Conservation (phyloP, 768 basidiomycete genomes). For the Phaeolepiota aurea region DNA sequence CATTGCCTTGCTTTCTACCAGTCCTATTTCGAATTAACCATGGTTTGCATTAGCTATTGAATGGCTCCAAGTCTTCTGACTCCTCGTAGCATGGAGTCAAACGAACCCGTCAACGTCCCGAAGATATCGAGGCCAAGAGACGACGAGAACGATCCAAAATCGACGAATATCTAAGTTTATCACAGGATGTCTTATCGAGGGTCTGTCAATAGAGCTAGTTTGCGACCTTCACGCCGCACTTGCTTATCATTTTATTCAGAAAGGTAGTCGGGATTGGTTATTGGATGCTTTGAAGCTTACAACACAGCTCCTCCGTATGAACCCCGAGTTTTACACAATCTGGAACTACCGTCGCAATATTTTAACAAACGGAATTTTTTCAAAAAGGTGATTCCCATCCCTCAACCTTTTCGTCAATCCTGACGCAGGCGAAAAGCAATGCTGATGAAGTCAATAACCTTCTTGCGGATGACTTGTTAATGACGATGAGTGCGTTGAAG, state of each 20-base stretch:
- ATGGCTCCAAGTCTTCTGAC: neutral
- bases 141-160: slow-evolving; percentile 71
- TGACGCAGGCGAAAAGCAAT: slow-evolving; percentile 33
- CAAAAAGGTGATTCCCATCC: slow-evolving; percentile 41
- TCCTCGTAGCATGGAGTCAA: slow-evolving; percentile 60
- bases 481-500: slow-evolving; percentile 78
- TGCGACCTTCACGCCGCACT: neutral
- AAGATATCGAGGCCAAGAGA: slow-evolving; percentile 58
- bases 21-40: slow-evolving; percentile 1
- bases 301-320: slow-evolving; percentile 65
- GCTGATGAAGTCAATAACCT: slow-evolving; percentile 52
- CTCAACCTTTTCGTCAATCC: neutral
- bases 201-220: slow-evolving; percentile 30
- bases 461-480: slow-evolving; percentile 64
- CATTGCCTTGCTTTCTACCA: no score
- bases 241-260: slow-evolving; percentile 40
- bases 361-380: slow-evolving; percentile 63
- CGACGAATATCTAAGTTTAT: slow-evolving; percentile 61
- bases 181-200: slow-evolving; percentile 53
- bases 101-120: slow-evolving; percentile 47
- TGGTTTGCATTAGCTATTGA: slow-evolving; percentile 5
- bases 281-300: slow-evolving; percentile 73
- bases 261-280: slow-evolving; percentile 59
- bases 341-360: slow-evolving; percentile 94
- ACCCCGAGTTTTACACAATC: slow-evolving; percentile 93